These are phyloP conservation scores for Trichosporon asahii DNA, from an alignment of 1,284 basidiomycete species.

Conservation along the genomic window DNA sequence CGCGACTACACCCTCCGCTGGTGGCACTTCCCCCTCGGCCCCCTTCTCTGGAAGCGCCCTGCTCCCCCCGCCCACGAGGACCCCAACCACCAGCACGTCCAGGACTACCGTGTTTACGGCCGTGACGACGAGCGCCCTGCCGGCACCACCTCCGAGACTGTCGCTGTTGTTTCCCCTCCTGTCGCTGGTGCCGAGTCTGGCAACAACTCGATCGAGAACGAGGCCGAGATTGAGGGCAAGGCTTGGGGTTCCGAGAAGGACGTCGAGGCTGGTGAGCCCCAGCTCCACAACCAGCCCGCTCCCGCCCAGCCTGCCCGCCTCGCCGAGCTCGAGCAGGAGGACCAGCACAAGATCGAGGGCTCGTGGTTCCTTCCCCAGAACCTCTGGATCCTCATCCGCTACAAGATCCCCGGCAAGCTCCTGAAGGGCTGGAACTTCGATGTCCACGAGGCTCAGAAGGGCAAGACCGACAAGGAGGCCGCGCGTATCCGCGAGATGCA, in stretches of 20 bases:
- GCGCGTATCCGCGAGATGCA: slow-evolving; percentile 50
- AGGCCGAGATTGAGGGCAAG: not conserved
- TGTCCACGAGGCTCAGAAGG: slow-evolving; percentile 49
- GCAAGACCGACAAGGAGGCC: slow-evolving; percentile 34
- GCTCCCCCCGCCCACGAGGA: slow-evolving; percentile 34
- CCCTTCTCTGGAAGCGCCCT: slow-evolving; percentile 53
- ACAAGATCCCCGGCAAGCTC: slow-evolving; percentile 40
- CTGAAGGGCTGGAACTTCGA: slow-evolving; percentile 47
- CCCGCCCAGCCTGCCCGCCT: slow-evolving; percentile 24
- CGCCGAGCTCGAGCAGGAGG: slow-evolving; percentile 34
- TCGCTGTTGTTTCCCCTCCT: not conserved
- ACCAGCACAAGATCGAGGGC: slow-evolving; percentile 34
- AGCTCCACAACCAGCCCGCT: not conserved
- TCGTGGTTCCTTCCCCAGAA: slow-evolving; percentile 49
- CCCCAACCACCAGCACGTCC: slow-evolving; percentile 31
- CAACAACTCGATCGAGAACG: not conserved
- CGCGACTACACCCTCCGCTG: slow-evolving; percentile 54
- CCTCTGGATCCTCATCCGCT: slow-evolving; percentile 51
- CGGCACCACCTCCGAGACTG: not conserved
- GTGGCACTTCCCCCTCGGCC: slow-evolving; percentile 56
- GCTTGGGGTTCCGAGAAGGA: slow-evolving; percentile 14
- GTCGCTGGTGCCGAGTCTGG: slow-evolving; percentile 1
- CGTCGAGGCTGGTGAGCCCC: slow-evolving; percentile 10
- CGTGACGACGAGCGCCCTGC: slow-evolving; percentile 25
- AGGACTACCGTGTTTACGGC: slow-evolving; percentile 51